Conservation (phyloP, 1,139 yeast species). For the Yarrowia galli region DNA sequence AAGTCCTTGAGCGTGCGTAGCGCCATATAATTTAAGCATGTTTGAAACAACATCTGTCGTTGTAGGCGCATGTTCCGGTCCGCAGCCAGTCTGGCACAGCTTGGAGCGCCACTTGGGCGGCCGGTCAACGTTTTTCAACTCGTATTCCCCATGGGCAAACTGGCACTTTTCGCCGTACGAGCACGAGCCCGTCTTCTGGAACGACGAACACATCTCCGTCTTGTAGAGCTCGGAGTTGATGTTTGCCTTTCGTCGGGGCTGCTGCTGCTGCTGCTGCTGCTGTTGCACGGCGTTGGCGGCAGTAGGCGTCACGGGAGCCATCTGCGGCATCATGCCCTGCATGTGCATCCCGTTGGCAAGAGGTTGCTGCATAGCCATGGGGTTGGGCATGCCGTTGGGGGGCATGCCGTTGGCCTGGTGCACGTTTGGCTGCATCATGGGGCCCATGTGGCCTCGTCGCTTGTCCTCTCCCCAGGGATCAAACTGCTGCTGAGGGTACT, state of each 20-base stretch:
- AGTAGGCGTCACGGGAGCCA: slow-evolving; percentile 11
- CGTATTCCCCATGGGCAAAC: slow-evolving; percentile 89
- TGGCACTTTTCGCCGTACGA: slow-evolving; percentile 93
- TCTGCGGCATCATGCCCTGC: slow-evolving; percentile 15
- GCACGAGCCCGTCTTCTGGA: slow-evolving; percentile 67
- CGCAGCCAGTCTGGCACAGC: slow-evolving; percentile 88
- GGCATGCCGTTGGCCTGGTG: slow-evolving; percentile 25
- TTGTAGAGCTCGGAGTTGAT: slow-evolving; percentile 81
- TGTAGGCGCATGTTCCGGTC: slow-evolving; percentile 84
- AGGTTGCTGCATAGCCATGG: slow-evolving; percentile 8
- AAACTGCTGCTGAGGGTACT: slow-evolving; percentile 38
- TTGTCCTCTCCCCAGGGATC: slow-evolving; percentile 37
- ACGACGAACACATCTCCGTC: slow-evolving; percentile 88
- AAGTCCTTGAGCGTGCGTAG: slow-evolving; percentile 20
- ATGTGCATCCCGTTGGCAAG: slow-evolving; percentile 31
- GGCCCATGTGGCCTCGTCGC: slow-evolving; percentile 17
- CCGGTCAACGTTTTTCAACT: slow-evolving; percentile 73
- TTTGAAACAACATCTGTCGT: slow-evolving; percentile 89
- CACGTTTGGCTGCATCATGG: slow-evolving; percentile 17
- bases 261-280: slow-evolving; percentile 41
- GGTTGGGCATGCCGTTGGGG: slow-evolving; percentile 29
- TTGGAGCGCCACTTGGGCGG: slow-evolving; percentile 91
- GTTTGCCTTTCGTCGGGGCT: slow-evolving; percentile 47
- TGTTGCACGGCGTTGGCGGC: slow-evolving; percentile 25
- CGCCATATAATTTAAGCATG: slow-evolving; percentile 54